phyloP scores from a whole-genome alignment of 2,329 filamentous ascomycete genomes.

The Beauveria australis region DNA sequence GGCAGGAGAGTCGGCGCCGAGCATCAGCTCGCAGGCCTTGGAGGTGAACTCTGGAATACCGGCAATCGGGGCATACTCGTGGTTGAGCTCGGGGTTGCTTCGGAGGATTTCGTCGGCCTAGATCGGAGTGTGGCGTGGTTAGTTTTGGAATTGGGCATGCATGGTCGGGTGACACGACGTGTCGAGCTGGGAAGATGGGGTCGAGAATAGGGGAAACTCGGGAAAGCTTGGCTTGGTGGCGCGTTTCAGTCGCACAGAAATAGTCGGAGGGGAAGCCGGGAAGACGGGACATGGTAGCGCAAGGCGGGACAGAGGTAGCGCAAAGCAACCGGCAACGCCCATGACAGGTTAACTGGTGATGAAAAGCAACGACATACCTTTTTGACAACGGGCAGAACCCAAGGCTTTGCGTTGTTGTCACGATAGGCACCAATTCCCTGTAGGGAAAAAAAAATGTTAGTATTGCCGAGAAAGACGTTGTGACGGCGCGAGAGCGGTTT shows the following conservation, averaged over 20 bases:
- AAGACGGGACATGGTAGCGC: background rate
- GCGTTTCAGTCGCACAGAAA: background rate
- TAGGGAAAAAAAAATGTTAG: background rate
- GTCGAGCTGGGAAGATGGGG: background rate
- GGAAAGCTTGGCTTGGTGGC: background rate
- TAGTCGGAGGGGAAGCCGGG: background rate
- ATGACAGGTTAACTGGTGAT: background rate
- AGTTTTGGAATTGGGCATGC: background rate
- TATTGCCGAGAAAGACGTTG: background rate
- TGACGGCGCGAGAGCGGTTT: background rate
- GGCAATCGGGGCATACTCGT: constrained; percentile 96
- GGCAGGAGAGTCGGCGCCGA: constrained; percentile 73
- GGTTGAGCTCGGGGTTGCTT: constrained; percentile 84
- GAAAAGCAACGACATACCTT: constrained; percentile 52
- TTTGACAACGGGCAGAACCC: constrained; percentile 92
- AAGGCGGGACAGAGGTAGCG: background rate
- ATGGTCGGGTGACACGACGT: background rate
- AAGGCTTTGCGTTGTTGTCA: constrained; percentile 91
- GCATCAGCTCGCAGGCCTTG: constrained; percentile 84
- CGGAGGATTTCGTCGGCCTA: constrained; percentile 87
- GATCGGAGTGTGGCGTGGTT: constrained; percentile 12
- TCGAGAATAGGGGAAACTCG: background rate
- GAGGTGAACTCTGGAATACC: constrained; percentile 78
- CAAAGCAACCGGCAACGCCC: background rate
- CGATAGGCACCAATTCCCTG: constrained; percentile 84